Evolutionary conservation across 106 monocot genomes (phyloP).

Genomic region (Acorus calamus): DNA sequence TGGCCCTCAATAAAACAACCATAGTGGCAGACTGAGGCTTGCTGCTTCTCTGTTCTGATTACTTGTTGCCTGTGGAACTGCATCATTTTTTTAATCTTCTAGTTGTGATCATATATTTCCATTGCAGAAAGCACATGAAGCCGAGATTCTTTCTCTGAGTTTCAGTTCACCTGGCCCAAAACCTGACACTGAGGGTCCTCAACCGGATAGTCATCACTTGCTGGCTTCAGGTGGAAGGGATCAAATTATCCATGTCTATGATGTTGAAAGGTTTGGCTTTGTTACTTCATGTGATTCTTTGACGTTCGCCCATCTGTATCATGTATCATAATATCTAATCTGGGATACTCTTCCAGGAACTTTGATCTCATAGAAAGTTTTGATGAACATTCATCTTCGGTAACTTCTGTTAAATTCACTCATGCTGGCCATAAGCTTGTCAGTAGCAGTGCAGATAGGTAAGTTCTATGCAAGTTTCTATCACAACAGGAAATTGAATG

Average conservation of each 20-base stretch:
- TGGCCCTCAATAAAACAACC: too few relatives aligned
- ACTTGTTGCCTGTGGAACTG: too few relatives aligned
- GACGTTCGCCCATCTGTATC: too few relatives aligned
- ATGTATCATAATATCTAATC: too few relatives aligned
- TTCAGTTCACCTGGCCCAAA: too few relatives aligned
- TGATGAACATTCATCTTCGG: slow-evolving; percentile 5
- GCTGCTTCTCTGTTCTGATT: too few relatives aligned
- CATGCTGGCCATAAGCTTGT: neutral
- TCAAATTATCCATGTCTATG: slow-evolving; percentile 6
- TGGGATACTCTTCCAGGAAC: neutral
- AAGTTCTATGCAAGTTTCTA: neutral
- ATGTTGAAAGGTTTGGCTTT: neutral
- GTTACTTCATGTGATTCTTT: neutral
- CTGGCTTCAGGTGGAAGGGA: slow-evolving; percentile 3
- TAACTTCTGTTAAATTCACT: neutral
- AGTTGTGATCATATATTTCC: too few relatives aligned
- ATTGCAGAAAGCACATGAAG: too few relatives aligned
- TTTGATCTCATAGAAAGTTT: slow-evolving; percentile 9
- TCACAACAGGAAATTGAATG: neutral
- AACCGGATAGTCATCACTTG: neutral
- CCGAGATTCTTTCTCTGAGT: too few relatives aligned
- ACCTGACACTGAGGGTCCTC: too few relatives aligned
- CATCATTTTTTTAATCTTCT: too few relatives aligned
- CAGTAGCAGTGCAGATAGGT: slow-evolving; percentile 5
- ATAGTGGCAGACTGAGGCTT: too few relatives aligned